phyloP scores from a whole-genome alignment of 2,329 filamentous ascomycete genomes.

The Neofusicoccum ribis region DNA sequence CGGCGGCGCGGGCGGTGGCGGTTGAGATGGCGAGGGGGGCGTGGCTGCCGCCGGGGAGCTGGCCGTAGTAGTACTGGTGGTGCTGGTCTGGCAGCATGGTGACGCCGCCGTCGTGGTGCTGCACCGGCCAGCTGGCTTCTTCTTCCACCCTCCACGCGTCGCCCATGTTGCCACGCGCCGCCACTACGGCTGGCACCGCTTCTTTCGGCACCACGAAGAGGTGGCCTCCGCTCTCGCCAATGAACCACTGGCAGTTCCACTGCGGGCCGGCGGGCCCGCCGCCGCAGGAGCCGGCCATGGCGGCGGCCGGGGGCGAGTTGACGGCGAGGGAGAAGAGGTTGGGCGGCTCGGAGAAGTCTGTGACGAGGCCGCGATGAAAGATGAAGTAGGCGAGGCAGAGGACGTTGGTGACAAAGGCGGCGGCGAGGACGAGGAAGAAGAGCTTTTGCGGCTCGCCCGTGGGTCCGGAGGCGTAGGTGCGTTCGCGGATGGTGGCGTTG shows the following conservation, averaged over 20 bases:
- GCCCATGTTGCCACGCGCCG: not conserved
- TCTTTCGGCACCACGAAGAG: constrained; percentile 15
- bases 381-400: constrained; percentile 66
- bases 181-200: not conserved
- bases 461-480: constrained; percentile 71
- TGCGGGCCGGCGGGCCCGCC: constrained; percentile 5
- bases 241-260: constrained; percentile 13
- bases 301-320: constrained; percentile 55
- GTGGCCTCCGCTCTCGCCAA: constrained; percentile 17
- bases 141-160: constrained; percentile 13
- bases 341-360: constrained; percentile 75
- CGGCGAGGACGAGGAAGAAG: constrained; percentile 66
- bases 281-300: constrained; percentile 13
- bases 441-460: constrained; percentile 60
- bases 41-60: not conserved
- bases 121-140: constrained; percentile 1
- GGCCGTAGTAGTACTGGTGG: not conserved
- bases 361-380: constrained; percentile 63
- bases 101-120: not conserved
- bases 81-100: not conserved
- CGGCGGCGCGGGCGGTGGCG: not conserved
- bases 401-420: constrained; percentile 68
- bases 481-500: constrained; percentile 62
- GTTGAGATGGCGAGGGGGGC: not conserved
- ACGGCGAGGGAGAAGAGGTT: constrained; percentile 73